A percentile compares a stretch with the other conserved stretches of the same genome.
These are phyloP conservation scores for Suillus luteus DNA, from an alignment of 768 basidiomycete genomes.

Conservation along the genomic window DNA sequence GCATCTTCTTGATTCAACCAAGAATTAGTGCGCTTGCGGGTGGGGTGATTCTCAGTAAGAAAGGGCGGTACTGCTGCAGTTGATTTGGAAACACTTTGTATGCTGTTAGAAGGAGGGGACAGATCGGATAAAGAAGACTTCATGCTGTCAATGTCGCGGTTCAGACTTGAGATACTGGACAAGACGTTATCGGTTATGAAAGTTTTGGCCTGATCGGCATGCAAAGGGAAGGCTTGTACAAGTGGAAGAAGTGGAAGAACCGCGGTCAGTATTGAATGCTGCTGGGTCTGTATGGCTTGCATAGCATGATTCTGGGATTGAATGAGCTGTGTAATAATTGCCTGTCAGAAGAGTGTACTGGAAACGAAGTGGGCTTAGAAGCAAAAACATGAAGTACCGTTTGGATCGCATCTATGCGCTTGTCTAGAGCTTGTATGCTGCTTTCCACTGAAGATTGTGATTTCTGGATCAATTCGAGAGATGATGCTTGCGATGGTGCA, in stretches of 20 bases:
- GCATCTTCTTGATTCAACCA: neutral
- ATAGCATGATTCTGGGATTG: slow-evolving; percentile 58
- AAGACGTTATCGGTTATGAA: slow-evolving; percentile 22
- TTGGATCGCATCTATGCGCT: slow-evolving; percentile 59
- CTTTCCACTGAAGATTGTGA: slow-evolving; percentile 41
- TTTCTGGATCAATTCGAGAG: slow-evolving; percentile 43
- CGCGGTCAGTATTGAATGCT: slow-evolving; percentile 53
- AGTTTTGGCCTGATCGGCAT: slow-evolving; percentile 41
- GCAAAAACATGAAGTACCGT: slow-evolving; percentile 35
- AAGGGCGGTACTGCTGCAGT: no score
- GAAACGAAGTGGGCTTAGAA: slow-evolving; percentile 23
- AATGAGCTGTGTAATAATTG: slow-evolving; percentile 36
- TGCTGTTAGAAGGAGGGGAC: neutral
- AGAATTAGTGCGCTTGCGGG: slow-evolving; percentile 4
- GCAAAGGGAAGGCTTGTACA: slow-evolving; percentile 57
- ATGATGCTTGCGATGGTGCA: slow-evolving; percentile 49
- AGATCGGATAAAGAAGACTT: slow-evolving; percentile 10
- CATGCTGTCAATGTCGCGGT: slow-evolving; percentile 17
- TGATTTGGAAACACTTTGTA: neutral
- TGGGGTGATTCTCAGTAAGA: neutral
- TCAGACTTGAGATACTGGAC: slow-evolving; percentile 22
- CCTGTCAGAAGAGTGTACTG: slow-evolving; percentile 18
- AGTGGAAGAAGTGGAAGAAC: slow-evolving; percentile 63
- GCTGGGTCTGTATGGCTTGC: slow-evolving; percentile 51
- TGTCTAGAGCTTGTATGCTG: slow-evolving; percentile 47